These are phyloP conservation scores for Spizellomyces punctatus DNA, from an alignment of 192 early-diverging fungal species.

Conservation along the genomic window DNA sequence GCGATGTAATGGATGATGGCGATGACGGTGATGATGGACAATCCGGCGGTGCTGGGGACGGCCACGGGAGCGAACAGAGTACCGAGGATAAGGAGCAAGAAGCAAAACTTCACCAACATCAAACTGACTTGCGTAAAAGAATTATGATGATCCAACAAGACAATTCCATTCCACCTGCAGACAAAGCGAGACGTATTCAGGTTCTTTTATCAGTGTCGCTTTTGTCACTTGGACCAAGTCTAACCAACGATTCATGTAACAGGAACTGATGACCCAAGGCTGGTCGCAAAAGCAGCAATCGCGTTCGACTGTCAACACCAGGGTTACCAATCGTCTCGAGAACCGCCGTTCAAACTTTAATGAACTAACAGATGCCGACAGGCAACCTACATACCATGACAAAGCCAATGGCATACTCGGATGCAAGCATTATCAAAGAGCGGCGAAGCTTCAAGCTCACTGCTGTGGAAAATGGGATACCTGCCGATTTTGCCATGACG, in stretches of 20 bases:
- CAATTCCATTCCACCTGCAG: constrained; percentile 46
- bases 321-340: constrained; percentile 38
- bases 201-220: constrained; percentile 38
- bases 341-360: constrained; percentile 43
- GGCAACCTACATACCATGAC: constrained; percentile 54
- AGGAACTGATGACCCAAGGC: constrained; percentile 58
- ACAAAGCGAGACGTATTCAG: constrained; percentile 75
- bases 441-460: constrained; percentile 72
- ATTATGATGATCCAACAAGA: constrained; percentile 73
- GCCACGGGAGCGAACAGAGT: constrained; percentile 3
- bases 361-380: constrained; percentile 45
- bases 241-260: constrained; percentile 1
- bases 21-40: constrained; percentile 20
- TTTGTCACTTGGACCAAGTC: background rate
- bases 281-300: constrained; percentile 54
- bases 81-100: constrained; percentile 27
- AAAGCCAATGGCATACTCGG: constrained; percentile 56
- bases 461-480: constrained; percentile 78
- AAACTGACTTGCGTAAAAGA: constrained; percentile 61
- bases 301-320: constrained; percentile 6
- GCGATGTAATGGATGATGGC: constrained; percentile 15
- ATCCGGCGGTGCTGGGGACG: constrained; percentile 13
- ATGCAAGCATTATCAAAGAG: constrained; percentile 80
- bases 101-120: constrained; percentile 30
- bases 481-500: constrained; percentile 83